A percentile compares a stretch with the other conserved stretches of the same genome.
phyloP scores from a whole-genome alignment of 192 early-diverging fungal genomes.

The Entophlyctis helioformis region DNA sequence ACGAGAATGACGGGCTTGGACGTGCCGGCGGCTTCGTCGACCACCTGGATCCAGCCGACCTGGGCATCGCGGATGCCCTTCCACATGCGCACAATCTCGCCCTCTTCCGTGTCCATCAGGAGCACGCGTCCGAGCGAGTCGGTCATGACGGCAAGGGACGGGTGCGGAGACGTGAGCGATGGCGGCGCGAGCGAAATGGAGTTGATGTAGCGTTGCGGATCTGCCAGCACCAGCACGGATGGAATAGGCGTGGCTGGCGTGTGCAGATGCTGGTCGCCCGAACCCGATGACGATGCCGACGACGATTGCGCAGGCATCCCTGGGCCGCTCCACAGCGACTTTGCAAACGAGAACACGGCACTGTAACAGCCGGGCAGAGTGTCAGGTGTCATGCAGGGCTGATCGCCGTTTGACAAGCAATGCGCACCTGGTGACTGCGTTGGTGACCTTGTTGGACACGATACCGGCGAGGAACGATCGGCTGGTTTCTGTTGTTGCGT shows the following conservation, averaged over 20 bases:
- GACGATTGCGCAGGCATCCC: no score
- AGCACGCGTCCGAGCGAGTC: slow-evolving; percentile 59
- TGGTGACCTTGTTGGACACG: slow-evolving; percentile 15
- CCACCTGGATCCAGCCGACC: slow-evolving; percentile 56
- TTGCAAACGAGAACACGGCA: slow-evolving; percentile 59
- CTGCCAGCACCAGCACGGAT: slow-evolving; percentile 32
- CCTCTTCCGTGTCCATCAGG: slow-evolving; percentile 47
- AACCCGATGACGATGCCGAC: no score
- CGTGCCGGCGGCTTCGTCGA: slow-evolving; percentile 11
- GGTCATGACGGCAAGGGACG: slow-evolving; percentile 41
- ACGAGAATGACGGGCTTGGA: slow-evolving; percentile 17
- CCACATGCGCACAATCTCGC: slow-evolving; percentile 57
- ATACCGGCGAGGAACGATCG: slow-evolving; percentile 8
- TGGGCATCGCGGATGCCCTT: slow-evolving; percentile 61
- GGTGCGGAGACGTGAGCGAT: slow-evolving; percentile 19
- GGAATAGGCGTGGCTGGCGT: slow-evolving; percentile 43
- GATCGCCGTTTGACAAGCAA: background rate
- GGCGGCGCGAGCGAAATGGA: slow-evolving; percentile 37
- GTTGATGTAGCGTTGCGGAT: slow-evolving; percentile 37
- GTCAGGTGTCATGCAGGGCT: no score
- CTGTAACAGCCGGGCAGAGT: slow-evolving; percentile 7
- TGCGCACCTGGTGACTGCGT: slow-evolving; percentile 12
- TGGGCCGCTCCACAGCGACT: slow-evolving; percentile 58
- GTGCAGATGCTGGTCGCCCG: no score
- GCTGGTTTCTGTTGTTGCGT: slow-evolving; percentile 10